Conservation (phyloP, 495 filamentous ascomycete species). For the Polyplosphaeria fusca region DNA sequence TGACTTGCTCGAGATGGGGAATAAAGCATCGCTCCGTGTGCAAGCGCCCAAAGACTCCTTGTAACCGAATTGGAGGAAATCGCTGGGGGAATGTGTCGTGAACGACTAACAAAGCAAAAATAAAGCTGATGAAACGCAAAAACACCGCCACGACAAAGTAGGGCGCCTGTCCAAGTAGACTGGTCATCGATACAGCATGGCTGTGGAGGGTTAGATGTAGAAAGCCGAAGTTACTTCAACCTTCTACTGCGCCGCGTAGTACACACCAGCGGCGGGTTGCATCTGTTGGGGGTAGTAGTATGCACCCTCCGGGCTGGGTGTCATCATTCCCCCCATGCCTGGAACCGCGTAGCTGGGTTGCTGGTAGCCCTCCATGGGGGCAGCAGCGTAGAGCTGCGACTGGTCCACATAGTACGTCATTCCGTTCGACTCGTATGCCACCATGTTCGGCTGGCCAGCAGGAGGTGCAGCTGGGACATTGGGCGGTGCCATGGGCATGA, state of each 20-base stretch:
- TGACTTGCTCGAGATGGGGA: no score
- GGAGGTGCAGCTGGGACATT: constrained; percentile 46
- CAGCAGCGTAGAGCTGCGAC: constrained; percentile 56
- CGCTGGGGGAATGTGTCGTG: no score
- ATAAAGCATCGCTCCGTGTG: no score
- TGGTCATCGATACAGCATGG: no score
- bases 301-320: constrained; percentile 56
- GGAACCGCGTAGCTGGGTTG: constrained; percentile 49
- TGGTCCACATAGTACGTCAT: constrained; percentile 94
- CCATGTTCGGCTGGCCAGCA: constrained; percentile 59
- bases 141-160: no score
- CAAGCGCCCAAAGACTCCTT: no score
- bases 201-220: neutral
- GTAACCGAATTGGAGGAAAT: no score
- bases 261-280: constrained; percentile 10
- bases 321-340: constrained; percentile 79
- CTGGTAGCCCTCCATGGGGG: constrained; percentile 50
- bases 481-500: constrained; percentile 37
- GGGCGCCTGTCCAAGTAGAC: no score
- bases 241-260: constrained; percentile 16
- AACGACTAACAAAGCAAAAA: no score
- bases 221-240: neutral
- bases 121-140: no score
- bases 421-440: constrained; percentile 88
- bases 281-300: constrained; percentile 69